phyloP scores from a whole-genome alignment of 179 eudicot species.

The Beta macrorhiza region DNA sequence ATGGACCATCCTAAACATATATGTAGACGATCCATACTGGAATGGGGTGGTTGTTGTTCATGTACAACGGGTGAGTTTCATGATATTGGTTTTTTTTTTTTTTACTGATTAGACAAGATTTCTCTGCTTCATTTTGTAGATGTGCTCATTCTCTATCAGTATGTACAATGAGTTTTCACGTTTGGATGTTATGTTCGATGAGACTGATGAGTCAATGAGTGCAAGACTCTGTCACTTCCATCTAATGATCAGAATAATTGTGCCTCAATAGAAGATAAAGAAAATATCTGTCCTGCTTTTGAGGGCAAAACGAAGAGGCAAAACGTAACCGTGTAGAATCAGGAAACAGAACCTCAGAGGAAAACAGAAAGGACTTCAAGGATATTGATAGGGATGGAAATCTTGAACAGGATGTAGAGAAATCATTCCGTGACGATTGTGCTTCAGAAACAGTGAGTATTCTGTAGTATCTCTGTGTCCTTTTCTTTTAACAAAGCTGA shows the following conservation, averaged over 20 bases:
- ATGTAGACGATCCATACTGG: too few relatives aligned
- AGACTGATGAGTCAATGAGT: conserved; percentile 24
- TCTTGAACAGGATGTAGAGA: conserved; percentile 16
- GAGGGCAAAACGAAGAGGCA: conserved; percentile 21
- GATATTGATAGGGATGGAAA: conserved; percentile 20
- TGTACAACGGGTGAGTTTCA: too few relatives aligned
- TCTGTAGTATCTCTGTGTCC: too few relatives aligned
- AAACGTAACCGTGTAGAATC: conserved; percentile 13
- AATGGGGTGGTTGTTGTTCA: too few relatives aligned
- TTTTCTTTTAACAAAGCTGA: too few relatives aligned
- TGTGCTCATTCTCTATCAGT: too few relatives aligned
- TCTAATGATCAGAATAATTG: conserved; percentile 31
- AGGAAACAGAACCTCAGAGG: conserved; percentile 27
- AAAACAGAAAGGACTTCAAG: conserved; percentile 15
- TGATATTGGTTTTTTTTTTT: neutral
- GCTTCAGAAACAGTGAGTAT: too few relatives aligned
- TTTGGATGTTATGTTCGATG: conserved; percentile 64
- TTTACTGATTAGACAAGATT: too few relatives aligned
- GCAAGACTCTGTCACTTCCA: conserved; percentile 27
- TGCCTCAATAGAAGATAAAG: conserved; percentile 32
- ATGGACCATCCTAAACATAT: too few relatives aligned
- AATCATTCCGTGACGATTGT: too few relatives aligned
- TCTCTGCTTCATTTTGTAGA: too few relatives aligned
- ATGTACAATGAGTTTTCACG: conserved; percentile 53
- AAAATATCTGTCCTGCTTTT: conserved; percentile 32